Evolutionary conservation across 1,284 basidiomycete species (phyloP), one percentile per base, ranked within the genome.

Genomic region (Ustilago bromivora): DNA sequence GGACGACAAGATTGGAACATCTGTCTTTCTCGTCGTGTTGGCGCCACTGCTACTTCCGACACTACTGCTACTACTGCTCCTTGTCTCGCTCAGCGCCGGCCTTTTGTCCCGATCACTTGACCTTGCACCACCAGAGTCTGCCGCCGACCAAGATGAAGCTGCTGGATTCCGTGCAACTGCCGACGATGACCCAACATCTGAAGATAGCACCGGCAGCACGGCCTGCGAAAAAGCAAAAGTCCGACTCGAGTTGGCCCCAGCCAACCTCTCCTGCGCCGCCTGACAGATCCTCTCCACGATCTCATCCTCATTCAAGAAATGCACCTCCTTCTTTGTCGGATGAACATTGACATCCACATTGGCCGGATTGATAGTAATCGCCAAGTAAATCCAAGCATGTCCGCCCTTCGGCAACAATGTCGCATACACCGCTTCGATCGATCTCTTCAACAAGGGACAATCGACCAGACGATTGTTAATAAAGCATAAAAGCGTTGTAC

Each of bases 401-500:
- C 92, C 88, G 11, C 96, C 96, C 87, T 98, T 98, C 0, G 96
- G 93, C n/a, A 99, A 88, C 43, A 97, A 89, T 1, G 91, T 89
- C 19, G 90, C 91, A 86, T 99, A 99, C 13, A 95, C 90, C 1
- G 90, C 90, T 85, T 99, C 96, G 47, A 98, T 88, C 0, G 95
- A 93, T 40, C 92, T 91, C 85, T 94, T 95, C 82, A 99, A 92
- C 51, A 93, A 90, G 0, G 90, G 88, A 2, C 94, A 97, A 65
- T 99, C 96, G 0, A 99, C 97, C 8, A 97, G 89, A 3, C 97
- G 93, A 85, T 98, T 92, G 83, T 99, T 99, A 84, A 99, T 98
- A 87, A 99, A 99, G n/a, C 98, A 89, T 0, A 99, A 88, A 82
- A 96, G 93, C 0, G 91, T 89, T 59, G 89, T 92, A 83, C 94